Base-by-base conservation (phyloP, 225 moss, liverwort and hornwort species). In the Sphagnum contortum region DNA sequence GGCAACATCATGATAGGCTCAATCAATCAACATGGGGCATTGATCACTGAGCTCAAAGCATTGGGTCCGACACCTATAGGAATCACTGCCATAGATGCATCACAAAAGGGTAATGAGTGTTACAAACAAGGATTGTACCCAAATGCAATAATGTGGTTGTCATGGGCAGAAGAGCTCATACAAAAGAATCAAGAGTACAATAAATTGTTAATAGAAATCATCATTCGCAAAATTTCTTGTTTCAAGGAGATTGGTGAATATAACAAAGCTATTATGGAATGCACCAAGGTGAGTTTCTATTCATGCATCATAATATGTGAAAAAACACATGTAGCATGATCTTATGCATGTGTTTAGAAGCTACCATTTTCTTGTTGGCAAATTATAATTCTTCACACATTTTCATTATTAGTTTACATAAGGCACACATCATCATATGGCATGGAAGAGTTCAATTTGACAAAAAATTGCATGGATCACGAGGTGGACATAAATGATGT, bases 131-230 rank as follows among this genome's bases (percentile, higher is more conserved):
- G 96, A 53, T 92, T 92, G 66, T 98, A 90, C 48, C 96, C 96
- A 8, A 93, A 98, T 64, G 96, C 96, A n/a, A 91, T 98, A n/a
- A 98, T 92, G 68, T 98, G 96, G 96, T 83, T 98, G 56, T 90
- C 92, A 47, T 98, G 96, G 96, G 77, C 96, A 49, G 64, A 90
- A 48, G 92, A 98, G 65, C 72, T 93, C 45, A 60, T 89, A 7
- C 80, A 87, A 73, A 77, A 73, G 69, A 83, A 85, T 67, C 73
- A 78, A 29, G 81, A 76, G 14, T 71, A 60, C 57, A 79, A 85
- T 50, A 74, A 62, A 47, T 56, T 84, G 45, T 13, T 87, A 3
- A 74, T 79, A n/a, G 92, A 90, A 75, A 82, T 87, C 45, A 87
- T 96, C 49, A 87, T 87, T 0, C 81, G 81, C 69, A 80, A 92